Evolutionary conservation across 768 basidiomycete species (phyloP), one percentile per base, ranked within the genome.

Genomic region (Exsudoporus frostii): DNA sequence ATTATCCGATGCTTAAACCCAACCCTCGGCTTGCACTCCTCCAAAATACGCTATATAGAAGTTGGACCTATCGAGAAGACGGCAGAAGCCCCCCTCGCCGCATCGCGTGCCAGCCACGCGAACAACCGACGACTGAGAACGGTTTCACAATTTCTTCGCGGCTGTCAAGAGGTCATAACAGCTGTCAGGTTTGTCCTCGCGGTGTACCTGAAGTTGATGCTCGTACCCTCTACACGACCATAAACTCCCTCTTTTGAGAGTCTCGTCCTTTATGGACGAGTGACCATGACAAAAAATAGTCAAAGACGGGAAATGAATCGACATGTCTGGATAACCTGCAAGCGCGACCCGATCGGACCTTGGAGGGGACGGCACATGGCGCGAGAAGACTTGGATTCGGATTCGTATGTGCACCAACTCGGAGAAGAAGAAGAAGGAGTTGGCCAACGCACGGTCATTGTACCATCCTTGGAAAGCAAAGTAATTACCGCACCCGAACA

Each of bases 31-130:
- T 25, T 38, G 42, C 20, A 19, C 32, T 22, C 33, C 33, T 0
- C n/a, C 20, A 14, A 38, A 37, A 25, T 13, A 9, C 30, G 22
- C 42, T 24, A 34, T 15, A 20, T 27, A 8, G 32, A 29, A 22
- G 25, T 8, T n/a, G 22, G 32, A 24, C n/a, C 15, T 30, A 22
- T 32, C 41, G 42, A 30, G 45, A 24, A 22, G 32, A 33, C 46
- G 46, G 46, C 11, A 45, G 56, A 58, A 45, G 49, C 32, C 17
- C 29, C n/a, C 34, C 37, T 43, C 36, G 36, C 41, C 30, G 24
- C 41, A 27, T 48, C 51, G 47, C 58, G 59, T 61, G 58, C 34
- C 41, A 38, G 17, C 33, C 57, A 58, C 30, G 33, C 37, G 36
- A 52, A 39, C 39, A 57, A 30, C 43, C 24, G 14, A 20, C 42